A percentile compares a stretch with the other conserved stretches of the same genome.
These are phyloP conservation scores for Dryadomyces sulphureus DNA, from an alignment of 2,329 filamentous ascomycete species.

Conservation along the genomic window DNA sequence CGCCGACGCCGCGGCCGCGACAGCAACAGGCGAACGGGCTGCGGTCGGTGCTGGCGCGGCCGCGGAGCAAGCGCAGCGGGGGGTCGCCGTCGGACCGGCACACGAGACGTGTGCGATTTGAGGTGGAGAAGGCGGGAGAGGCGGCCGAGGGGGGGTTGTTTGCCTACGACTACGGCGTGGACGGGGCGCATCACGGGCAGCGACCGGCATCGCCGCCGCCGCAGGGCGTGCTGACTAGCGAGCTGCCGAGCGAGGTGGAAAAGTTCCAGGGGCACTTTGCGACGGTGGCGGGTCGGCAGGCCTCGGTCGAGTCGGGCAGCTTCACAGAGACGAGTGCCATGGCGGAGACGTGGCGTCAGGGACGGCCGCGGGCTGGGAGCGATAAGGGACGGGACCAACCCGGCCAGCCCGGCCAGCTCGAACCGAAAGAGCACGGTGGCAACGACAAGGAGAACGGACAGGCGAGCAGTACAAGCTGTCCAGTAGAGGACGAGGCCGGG, in stretches of 20 bases:
- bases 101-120: slow-evolving; percentile 20
- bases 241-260: slow-evolving; percentile 21
- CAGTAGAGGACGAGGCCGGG: slow-evolving; percentile 2
- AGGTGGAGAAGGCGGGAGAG: slow-evolving; percentile 2
- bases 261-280: slow-evolving; percentile 20
- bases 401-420: neutral
- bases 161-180: neutral
- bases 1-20: slow-evolving; percentile 22
- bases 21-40: slow-evolving; percentile 5
- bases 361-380: too few species aligned
- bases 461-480: slow-evolving; percentile 1
- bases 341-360: neutral
- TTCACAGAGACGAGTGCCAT: neutral
- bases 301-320: neutral
- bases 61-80: neutral
- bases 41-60: slow-evolving; percentile 10
- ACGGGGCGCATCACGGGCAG: slow-evolving; percentile 1
- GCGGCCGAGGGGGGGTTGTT: neutral
- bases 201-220: slow-evolving; percentile 29
- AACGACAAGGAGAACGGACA: neutral
- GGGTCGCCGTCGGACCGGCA: neutral
- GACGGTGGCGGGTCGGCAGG: slow-evolving; percentile 6
- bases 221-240: slow-evolving; percentile 14
- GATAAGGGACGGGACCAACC: too few species aligned
- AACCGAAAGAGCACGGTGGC: neutral